Evolutionary conservation across 768 basidiomycete genomes (phyloP).

Genomic region (Trametes cingulata): DNA sequence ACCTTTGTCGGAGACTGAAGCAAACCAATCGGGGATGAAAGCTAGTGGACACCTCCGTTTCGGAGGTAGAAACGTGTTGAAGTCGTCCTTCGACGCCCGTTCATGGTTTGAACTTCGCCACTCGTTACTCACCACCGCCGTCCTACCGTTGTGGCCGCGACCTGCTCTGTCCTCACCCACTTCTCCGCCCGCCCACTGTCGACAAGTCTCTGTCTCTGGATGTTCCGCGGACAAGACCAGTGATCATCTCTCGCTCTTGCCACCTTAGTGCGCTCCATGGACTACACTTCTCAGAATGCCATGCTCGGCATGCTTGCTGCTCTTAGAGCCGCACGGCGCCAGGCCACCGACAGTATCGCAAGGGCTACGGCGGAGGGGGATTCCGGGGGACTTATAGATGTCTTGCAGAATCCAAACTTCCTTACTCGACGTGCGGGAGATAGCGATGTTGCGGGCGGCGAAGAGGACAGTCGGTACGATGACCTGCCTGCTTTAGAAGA

Average conservation of each 20-base stretch:
- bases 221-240: no score
- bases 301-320: constrained; percentile 2
- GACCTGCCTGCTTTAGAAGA: constrained; percentile 18
- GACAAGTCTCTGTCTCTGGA: no score
- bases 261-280: background rate
- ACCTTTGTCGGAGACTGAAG: background rate
- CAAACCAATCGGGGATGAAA: background rate
- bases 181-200: no score
- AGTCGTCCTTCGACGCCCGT: background rate
- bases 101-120: background rate
- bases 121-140: no score
- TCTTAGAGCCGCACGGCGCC: background rate
- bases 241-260: no score
- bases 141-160: no score
- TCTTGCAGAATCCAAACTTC: constrained; percentile 6
- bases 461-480: background rate
- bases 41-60: background rate
- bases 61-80: background rate
- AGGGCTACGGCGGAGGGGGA: background rate
- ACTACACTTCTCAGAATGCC: background rate
- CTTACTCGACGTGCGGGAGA: background rate
- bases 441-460: background rate
- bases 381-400: background rate
- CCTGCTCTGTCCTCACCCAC: no score
- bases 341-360: background rate